Conservation (phyloP, 148 eudicot species). For the Limonium bicolor region DNA sequence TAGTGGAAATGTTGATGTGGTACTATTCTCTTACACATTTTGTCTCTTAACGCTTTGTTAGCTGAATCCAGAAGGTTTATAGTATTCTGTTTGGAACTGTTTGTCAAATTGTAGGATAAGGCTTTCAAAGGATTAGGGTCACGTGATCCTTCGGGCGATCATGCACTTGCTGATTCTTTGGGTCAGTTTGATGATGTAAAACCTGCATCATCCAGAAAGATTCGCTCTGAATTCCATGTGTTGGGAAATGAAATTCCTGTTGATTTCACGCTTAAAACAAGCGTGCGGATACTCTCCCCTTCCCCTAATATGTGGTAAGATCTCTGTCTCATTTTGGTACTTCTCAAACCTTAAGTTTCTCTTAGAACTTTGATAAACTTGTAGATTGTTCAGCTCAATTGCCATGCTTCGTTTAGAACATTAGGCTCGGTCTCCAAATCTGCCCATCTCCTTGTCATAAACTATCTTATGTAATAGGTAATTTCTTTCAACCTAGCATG, state of each 20-base stretch:
- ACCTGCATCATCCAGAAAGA: constrained; percentile 14
- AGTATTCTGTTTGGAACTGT: not conserved
- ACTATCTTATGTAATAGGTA: too few relatives aligned
- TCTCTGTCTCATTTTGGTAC: not conserved
- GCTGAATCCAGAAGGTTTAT: not conserved
- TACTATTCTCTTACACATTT: constrained; percentile 6
- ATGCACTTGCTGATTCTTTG: constrained; percentile 21
- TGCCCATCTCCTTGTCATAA: too few relatives aligned
- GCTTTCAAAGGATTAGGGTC: constrained; percentile 65
- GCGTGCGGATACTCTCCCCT: constrained; percentile 57
- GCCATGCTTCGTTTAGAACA: too few relatives aligned
- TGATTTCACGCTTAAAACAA: constrained; percentile 78
- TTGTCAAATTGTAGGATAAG: constrained; percentile 39
- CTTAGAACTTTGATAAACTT: too few relatives aligned
- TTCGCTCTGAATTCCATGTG: constrained; percentile 39
- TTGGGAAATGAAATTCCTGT: constrained; percentile 47
- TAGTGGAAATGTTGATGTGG: constrained; percentile 55
- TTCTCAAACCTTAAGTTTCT: not conserved
- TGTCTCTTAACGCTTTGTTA: not conserved
- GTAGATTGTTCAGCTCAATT: too few relatives aligned
- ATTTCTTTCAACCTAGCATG: too few relatives aligned
- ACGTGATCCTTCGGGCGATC: constrained; percentile 38
- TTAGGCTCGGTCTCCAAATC: too few relatives aligned
- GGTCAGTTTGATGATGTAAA: constrained; percentile 23
- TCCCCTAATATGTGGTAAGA: constrained; percentile 71